phyloP scores from a whole-genome alignment of 441 rosid genomes.

The Capsella rubella region DNA sequence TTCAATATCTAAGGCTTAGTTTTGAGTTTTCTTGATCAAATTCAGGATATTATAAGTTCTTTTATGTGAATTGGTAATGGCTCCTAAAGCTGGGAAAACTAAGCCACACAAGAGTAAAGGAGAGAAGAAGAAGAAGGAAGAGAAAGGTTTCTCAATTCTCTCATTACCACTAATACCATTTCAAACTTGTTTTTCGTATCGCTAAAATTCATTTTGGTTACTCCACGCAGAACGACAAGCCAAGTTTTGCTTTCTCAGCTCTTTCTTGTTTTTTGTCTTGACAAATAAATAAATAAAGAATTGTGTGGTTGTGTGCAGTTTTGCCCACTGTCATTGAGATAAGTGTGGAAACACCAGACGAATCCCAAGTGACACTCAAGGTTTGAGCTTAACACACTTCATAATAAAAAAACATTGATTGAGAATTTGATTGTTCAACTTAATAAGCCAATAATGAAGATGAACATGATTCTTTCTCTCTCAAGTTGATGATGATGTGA shows the following conservation, averaged over 20 bases:
- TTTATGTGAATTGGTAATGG: conserved; percentile 54
- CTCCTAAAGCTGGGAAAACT: conserved; percentile 76
- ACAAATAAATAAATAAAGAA: not conserved
- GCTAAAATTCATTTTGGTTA: conserved; percentile 25
- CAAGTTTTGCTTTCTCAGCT: conserved; percentile 25
- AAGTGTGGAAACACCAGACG: conserved; percentile 64
- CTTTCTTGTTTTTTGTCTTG: not conserved
- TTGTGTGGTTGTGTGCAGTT: conserved; percentile 51
- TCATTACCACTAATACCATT: conserved; percentile 2
- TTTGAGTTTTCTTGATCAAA: conserved; percentile 14
- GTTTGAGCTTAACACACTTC: conserved; percentile 36
- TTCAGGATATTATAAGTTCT: conserved; percentile 31
- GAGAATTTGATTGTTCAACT: conserved; percentile 8
- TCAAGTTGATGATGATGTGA: conserved; percentile 3
- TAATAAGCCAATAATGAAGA: not conserved
- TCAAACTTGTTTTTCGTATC: not conserved
- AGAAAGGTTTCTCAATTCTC: conserved; percentile 58
- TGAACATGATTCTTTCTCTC: conserved; percentile 1
- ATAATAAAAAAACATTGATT: not conserved
- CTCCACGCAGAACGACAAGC: conserved; percentile 30
- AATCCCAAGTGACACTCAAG: conserved; percentile 72
- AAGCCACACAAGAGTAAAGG: conserved; percentile 71
- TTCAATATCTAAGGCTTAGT: not conserved
- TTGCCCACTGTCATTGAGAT: conserved; percentile 72
- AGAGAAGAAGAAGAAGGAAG: conserved; percentile 84